Base-by-base conservation (phyloP, 371 early-diverging fungal genomes). In the Rhizopus delemar region DNA sequence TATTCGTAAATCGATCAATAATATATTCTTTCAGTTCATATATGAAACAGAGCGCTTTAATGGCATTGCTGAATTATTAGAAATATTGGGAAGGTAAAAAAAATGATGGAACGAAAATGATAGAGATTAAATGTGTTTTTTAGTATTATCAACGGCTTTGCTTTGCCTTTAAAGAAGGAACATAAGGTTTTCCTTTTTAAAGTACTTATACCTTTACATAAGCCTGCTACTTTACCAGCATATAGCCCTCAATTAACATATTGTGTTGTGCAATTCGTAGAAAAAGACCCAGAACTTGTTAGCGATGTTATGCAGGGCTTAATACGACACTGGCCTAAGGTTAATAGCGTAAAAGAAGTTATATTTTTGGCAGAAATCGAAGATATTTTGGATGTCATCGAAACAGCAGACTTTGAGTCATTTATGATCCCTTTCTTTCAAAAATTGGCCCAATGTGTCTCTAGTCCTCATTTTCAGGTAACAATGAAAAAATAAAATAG, bases 141-240 rank as follows among this genome's bases (percentile, higher is more conserved):
- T 12, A 74, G 95, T 74, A 97, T 98, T 63, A 97, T 98, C 78
- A 98, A 98, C 75, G 99, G 99, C 9, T 98, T 98, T 75, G 96
- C 97, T 0, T 79, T 97, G 15, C 99, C 99, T 34, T 73, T 98
- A 41, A 97, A 97, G 75, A 95, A 97, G 55, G 99, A 98, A 76
- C 99, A 98, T 80, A 94, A 96, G 71, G 86, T 86, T 3, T 98
- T 98, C 75, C 69, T 98, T 52, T 88, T 88, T 15, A 85, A 90
- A 46, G 97, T 95, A 7, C 84, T 98, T 59, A 74, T 98, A 53
- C 99, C 99, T 29, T 80, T 98, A 41, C 99, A 98, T 77, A 97
- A 97, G 67, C 92, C 94, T 3, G 88, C 91, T 41, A 91, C 93
- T 7, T 73, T 98, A 67, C 83, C 89, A 0, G 75, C 94, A 60